These are phyloP conservation scores for Brasenia schreberi DNA, from an alignment of 164 flowering plant species.

Conservation along the genomic window DNA sequence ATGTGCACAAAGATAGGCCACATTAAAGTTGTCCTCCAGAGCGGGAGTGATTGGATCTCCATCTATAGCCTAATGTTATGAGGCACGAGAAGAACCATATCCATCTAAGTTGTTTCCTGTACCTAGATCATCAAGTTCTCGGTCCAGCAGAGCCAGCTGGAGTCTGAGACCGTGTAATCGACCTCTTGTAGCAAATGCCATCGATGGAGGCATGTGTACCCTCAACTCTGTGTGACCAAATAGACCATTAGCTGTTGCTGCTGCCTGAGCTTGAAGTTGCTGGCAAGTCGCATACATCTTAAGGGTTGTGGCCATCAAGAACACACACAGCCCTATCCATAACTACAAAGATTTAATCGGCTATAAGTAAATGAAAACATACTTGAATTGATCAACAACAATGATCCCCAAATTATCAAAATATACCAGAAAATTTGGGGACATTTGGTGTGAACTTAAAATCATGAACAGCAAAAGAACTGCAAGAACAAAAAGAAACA, in stretches of 20 bases:
- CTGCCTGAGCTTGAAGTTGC: constrained; percentile 85
- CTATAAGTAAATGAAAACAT: not conserved
- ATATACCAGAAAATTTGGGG: constrained; percentile 86
- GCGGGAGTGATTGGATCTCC: too few species aligned
- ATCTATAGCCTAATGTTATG: too few species aligned
- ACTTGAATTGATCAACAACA: not conserved
- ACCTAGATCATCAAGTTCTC: constrained; percentile 99
- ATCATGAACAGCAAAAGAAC: constrained; percentile 82
- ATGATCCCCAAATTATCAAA: not conserved
- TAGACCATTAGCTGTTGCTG: constrained; percentile 70
- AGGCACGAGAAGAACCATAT: too few species aligned
- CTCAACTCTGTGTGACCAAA: constrained; percentile 85
- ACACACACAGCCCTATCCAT: constrained; percentile 85
- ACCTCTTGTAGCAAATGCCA: constrained; percentile 88
- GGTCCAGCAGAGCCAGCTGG: constrained; percentile 97
- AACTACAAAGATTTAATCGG: constrained; percentile 33
- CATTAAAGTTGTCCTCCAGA: not conserved
- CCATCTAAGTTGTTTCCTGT: not conserved
- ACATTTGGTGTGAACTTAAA: constrained; percentile 83
- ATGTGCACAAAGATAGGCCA: not conserved
- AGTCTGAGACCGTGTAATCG: constrained; percentile 82
- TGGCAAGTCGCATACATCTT: constrained; percentile 98
- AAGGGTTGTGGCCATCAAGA: constrained; percentile 79
- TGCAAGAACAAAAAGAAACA: constrained; percentile 17
- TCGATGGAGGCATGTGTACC: constrained; percentile 83